Conservation (phyloP, 1,284 basidiomycete genomes). For the Ganoderma lucidum region DNA sequence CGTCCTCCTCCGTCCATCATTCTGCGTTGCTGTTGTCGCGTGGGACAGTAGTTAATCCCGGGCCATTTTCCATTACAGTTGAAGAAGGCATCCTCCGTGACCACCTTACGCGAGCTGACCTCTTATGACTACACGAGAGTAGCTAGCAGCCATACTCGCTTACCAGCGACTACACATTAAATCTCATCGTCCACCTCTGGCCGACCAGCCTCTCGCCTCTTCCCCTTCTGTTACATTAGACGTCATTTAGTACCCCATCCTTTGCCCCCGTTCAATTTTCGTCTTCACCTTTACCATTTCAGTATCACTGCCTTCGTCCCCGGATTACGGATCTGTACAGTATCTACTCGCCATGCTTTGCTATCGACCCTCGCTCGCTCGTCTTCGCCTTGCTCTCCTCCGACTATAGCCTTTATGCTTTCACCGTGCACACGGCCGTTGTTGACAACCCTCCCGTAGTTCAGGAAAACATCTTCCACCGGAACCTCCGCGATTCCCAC, state of each 20-base stretch:
- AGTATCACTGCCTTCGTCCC: not conserved
- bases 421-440: slow-evolving; percentile 9
- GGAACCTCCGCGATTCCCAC: slow-evolving; percentile 25
- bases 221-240: not conserved
- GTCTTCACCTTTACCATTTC: not conserved
- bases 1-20: not conserved
- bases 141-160: not conserved
- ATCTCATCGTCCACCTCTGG: not conserved
- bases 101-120: slow-evolving; percentile 59
- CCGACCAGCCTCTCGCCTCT: not conserved
- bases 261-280: not conserved
- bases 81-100: slow-evolving; percentile 60
- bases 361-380: not conserved
- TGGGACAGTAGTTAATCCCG: slow-evolving; percentile 22
- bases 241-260: not conserved
- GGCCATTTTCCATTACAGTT: slow-evolving; percentile 37
- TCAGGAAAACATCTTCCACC: slow-evolving; percentile 26
- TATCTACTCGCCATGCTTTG: not conserved
- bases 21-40: slow-evolving; percentile 13
- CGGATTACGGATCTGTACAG: not conserved
- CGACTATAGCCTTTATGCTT: not conserved
- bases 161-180: not conserved
- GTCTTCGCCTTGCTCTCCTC: not conserved
- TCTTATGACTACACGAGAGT: slow-evolving; percentile 49
- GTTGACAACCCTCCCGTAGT: slow-evolving; percentile 19